Evolutionary conservation across 2,329 filamentous ascomycete species (phyloP).

Genomic region (Cercospora janseana): DNA sequence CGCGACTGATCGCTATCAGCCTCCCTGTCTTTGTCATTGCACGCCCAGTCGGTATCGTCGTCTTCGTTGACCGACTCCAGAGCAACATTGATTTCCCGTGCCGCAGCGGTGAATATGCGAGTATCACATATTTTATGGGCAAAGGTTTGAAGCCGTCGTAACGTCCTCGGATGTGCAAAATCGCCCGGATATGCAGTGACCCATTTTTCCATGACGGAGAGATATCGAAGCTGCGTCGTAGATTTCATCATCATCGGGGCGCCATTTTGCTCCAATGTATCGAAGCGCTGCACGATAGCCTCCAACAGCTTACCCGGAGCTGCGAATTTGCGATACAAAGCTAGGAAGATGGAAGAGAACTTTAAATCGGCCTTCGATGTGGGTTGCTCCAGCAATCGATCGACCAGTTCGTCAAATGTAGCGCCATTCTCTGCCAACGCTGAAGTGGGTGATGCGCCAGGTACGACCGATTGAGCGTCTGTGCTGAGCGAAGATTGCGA

Average conservation of each 20-base stretch:
- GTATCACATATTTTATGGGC: constrained; percentile 70
- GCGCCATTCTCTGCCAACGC: constrained; percentile 55
- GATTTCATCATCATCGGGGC: constrained; percentile 72
- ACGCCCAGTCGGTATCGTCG: constrained; percentile 92
- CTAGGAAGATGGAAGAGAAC: constrained; percentile 84
- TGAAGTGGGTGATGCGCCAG: constrained; percentile 21
- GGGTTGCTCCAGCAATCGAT: constrained; percentile 77
- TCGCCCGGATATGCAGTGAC: constrained; percentile 87
- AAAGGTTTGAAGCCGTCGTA: constrained; percentile 70
- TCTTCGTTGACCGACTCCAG: constrained; percentile 76
- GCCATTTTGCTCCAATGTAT: constrained; percentile 66
- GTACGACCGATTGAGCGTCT: constrained; percentile 44
- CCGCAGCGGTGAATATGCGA: constrained; percentile 78
- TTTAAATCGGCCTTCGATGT: constrained; percentile 86
- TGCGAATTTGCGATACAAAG: constrained; percentile 90
- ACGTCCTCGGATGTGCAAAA: constrained; percentile 76
- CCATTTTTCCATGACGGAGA: constrained; percentile 85
- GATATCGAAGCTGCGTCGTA: constrained; percentile 76
- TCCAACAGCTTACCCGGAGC: constrained; percentile 75
- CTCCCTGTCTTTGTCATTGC: constrained; percentile 64
- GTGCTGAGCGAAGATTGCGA: constrained; percentile 67
- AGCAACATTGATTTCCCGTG: constrained; percentile 78
- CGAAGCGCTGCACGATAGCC: constrained; percentile 73
- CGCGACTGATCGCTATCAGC: constrained; percentile 38
- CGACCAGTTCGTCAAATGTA: constrained; percentile 60